Percentiles rank a stretch among this genome's conserved stretches.
phyloP scores from a whole-genome alignment of 108 stramenopile genomes.

The Ochromonas danica region DNA sequence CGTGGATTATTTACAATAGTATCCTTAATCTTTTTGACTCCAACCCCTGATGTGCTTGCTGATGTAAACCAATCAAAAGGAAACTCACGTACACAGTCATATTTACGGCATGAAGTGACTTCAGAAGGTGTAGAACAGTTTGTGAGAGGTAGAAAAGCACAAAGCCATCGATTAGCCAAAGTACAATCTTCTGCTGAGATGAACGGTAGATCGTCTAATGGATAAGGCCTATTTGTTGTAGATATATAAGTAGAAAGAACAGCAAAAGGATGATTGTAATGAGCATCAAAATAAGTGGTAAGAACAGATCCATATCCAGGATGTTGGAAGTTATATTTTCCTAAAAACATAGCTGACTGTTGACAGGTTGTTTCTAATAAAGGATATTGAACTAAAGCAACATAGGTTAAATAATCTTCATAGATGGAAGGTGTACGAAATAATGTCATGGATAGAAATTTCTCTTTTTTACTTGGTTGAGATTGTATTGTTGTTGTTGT shows the following conservation, averaged over 20 bases:
- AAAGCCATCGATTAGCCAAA: background rate
- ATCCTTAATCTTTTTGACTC: background rate
- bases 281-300: background rate
- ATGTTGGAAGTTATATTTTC: background rate
- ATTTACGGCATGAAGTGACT: background rate
- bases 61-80: background rate
- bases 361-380: background rate
- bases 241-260: background rate
- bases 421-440: background rate
- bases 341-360: background rate
- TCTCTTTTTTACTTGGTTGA: no score
- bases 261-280: background rate
- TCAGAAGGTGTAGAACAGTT: background rate
- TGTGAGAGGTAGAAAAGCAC: constrained; percentile 4
- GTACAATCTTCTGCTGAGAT: background rate
- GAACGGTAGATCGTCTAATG: no score
- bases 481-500: no score
- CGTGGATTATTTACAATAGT: background rate
- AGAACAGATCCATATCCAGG: background rate
- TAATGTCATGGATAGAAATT: no score
- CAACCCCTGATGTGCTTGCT: background rate
- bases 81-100: background rate
- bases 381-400: background rate
- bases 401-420: background rate
- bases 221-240: no score